Conservation (phyloP, 2,329 filamentous ascomycete species). For the Ambrosiella cleistominuta region DNA sequence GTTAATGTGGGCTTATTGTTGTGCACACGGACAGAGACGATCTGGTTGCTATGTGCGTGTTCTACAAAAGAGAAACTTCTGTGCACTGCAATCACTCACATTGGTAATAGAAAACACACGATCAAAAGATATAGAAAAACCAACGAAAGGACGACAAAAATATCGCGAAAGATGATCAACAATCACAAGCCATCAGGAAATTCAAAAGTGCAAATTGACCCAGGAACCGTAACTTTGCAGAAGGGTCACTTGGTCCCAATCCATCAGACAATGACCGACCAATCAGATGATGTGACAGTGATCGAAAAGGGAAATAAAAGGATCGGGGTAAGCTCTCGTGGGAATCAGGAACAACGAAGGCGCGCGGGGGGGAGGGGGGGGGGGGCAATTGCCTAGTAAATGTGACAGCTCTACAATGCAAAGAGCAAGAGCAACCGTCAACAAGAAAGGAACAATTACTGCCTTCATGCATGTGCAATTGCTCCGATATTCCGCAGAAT, state of each 20-base stretch:
- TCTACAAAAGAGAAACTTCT: neutral
- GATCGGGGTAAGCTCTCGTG: neutral
- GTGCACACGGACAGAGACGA: neutral
- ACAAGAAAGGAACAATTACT: neutral
- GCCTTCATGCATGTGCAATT: neutral
- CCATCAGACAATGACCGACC: neutral
- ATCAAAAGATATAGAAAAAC: neutral
- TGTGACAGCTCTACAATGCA: neutral
- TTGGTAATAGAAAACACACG: neutral
- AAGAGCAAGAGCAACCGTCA: neutral
- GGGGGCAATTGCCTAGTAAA: neutral
- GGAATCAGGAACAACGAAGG: neutral
- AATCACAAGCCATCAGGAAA: neutral
- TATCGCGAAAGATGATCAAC: neutral
- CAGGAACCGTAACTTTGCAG: neutral
- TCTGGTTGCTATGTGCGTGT: neutral
- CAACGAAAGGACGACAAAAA: neutral
- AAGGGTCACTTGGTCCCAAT: neutral
- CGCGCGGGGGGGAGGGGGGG: neutral
- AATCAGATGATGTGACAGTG: neutral
- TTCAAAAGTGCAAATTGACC: neutral
- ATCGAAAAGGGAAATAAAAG: neutral
- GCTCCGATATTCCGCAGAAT: neutral
- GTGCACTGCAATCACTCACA: neutral
- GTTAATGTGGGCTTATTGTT: neutral